These are phyloP conservation scores for Saitozyma sp. DNA, from an alignment of 768 basidiomycete genomes.

Conservation along the genomic window DNA sequence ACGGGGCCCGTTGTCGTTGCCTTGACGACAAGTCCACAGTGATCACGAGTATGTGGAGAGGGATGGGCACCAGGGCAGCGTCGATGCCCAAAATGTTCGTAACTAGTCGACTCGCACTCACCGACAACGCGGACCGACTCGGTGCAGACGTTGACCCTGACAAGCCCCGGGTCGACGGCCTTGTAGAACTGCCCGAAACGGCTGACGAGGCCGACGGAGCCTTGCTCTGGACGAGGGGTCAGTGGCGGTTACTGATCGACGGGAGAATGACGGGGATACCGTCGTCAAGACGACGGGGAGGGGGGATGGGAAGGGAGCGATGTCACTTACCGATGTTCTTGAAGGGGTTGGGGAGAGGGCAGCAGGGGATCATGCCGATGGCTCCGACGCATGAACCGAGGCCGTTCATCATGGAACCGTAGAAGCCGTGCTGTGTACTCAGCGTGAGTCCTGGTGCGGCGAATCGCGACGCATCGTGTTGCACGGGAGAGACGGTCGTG, in stretches of 20 bases:
- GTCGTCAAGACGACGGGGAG: constrained; percentile 52
- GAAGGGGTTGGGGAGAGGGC: constrained; percentile 57
- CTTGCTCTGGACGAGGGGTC: not conserved
- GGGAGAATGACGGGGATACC: constrained; percentile 57
- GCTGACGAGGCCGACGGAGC: constrained; percentile 68
- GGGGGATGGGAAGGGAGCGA: not conserved
- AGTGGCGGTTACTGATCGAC: too few relatives aligned
- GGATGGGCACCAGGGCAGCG: too few relatives aligned
- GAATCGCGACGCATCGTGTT: not conserved
- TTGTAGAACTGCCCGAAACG: constrained; percentile 97
- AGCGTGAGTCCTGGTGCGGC: not conserved
- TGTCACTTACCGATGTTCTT: constrained; percentile 59
- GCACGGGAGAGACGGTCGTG: not conserved
- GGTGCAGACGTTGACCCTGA: constrained; percentile 90
- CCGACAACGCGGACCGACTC: constrained; percentile 79
- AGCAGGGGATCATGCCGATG: constrained; percentile 76
- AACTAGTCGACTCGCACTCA: constrained; percentile 11
- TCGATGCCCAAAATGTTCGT: too few relatives aligned
- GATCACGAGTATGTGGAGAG: too few relatives aligned
- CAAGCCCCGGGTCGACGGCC: constrained; percentile 88
- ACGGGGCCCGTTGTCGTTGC: too few relatives aligned
- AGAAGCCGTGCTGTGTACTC: constrained; percentile 66
- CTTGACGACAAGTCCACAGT: too few relatives aligned
- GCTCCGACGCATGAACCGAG: constrained; percentile 70
- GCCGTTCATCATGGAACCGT: constrained; percentile 74